Conservation (phyloP, 768 basidiomycete species). For the Phylloporus rhodoxanthus region DNA sequence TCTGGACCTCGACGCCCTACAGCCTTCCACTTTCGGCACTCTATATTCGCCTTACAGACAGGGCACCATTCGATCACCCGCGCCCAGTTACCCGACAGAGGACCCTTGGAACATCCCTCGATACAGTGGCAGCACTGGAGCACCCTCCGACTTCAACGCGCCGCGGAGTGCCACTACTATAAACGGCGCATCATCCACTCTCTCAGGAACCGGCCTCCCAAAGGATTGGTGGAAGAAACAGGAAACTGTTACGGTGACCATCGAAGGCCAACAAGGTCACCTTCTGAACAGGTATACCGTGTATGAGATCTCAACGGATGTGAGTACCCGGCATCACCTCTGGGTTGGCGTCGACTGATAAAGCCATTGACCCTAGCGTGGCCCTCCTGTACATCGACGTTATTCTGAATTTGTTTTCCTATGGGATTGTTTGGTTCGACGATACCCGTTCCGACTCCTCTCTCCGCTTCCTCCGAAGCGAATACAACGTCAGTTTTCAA, state of each 20-base stretch:
- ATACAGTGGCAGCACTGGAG: constrained; percentile 28
- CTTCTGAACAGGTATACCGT: constrained; percentile 83
- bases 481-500: constrained; percentile 63
- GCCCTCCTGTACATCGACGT: constrained; percentile 67
- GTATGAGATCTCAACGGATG: constrained; percentile 76
- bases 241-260: constrained; percentile 61
- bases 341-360: constrained; percentile 7
- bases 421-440: constrained; percentile 76
- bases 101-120: constrained; percentile 60
- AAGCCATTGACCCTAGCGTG: constrained; percentile 40
- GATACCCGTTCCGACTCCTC: constrained; percentile 92
- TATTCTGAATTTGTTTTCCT: constrained; percentile 93
- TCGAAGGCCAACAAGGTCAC: constrained; percentile 88
- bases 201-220: constrained; percentile 68
- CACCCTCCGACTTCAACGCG: constrained; percentile 23
- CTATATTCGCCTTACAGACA: constrained; percentile 40
- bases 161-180: constrained; percentile 21
- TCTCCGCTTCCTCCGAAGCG: constrained; percentile 88
- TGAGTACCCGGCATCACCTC: constrained; percentile 33
- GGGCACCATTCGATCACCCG: constrained; percentile 39
- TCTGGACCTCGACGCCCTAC: constrained; percentile 57
- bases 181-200: constrained; percentile 48
- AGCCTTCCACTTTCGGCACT: constrained; percentile 47
- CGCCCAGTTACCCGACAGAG: constrained; percentile 52
- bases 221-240: constrained; percentile 85